Percentiles rank a stretch among this genome's conserved stretches.
Evolutionary conservation across 78 protist genomes (phyloP).

Genomic region (Dictyostelium citrinum): DNA sequence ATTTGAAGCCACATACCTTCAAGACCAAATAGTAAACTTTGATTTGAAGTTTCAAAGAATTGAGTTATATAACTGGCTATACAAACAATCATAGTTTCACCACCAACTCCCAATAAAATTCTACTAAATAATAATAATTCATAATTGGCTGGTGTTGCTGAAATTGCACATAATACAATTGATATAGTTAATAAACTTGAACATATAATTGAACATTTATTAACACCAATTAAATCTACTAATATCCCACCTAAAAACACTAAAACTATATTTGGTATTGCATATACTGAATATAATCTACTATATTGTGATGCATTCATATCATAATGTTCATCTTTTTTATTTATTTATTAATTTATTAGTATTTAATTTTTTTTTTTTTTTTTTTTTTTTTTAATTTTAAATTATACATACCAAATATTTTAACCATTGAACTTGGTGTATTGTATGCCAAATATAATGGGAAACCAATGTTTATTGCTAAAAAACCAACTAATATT

Average conservation of each 20-base stretch:
- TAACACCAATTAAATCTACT: constrained; percentile 47
- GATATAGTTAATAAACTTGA: not conserved
- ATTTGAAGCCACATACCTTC: constrained; percentile 56
- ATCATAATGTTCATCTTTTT: not conserved
- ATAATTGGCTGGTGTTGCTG: not conserved
- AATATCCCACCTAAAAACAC: constrained; percentile 63
- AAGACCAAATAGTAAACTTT: constrained; percentile 15
- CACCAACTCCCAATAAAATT: constrained; percentile 54
- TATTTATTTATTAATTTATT: not conserved
- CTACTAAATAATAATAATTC: constrained; percentile 23
- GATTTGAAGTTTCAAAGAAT: not conserved
- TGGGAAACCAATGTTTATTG: constrained; percentile 38
- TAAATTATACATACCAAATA: not conserved
- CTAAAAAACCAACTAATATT: not conserved
- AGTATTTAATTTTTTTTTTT: not conserved
- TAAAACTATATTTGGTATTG: constrained; percentile 48
- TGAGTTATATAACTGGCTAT: constrained; percentile 1
- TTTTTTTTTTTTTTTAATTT: not conserved
- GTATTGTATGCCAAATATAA: constrained; percentile 33
- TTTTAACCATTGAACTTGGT: constrained; percentile 46
- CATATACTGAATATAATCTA: constrained; percentile 24
- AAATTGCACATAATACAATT: constrained; percentile 9
- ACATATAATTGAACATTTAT: constrained; percentile 42
- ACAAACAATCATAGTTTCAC: constrained; percentile 50
- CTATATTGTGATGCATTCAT: constrained; percentile 21